Evolutionary conservation across 2,329 filamentous ascomycete species (phyloP).

Genomic region (Calonectria henricotiae): DNA sequence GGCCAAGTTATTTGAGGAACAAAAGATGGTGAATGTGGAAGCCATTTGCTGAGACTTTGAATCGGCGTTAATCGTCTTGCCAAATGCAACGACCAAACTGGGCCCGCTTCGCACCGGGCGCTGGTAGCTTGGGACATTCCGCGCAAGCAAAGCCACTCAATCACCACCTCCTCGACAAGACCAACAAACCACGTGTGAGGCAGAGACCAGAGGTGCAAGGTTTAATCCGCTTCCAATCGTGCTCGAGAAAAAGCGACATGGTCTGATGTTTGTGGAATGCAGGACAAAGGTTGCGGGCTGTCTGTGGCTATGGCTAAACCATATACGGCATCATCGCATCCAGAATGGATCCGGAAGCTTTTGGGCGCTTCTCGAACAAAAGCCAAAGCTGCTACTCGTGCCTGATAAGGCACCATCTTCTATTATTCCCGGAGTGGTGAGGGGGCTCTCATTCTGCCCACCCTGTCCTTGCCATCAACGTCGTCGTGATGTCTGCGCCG

Average conservation of each 20-base stretch:
- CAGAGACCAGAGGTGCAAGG: background rate
- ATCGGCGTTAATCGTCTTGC: background rate
- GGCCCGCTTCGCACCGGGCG: too few relatives aligned
- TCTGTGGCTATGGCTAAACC: background rate
- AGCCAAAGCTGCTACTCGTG: background rate
- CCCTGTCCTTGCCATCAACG: slow-evolving; percentile 3
- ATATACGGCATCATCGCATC: slow-evolving; percentile 13
- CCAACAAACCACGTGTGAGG: background rate
- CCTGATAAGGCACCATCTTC: slow-evolving; percentile 20
- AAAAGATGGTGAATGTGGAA: background rate
- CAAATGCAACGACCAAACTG: background rate
- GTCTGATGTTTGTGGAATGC: slow-evolving; percentile 6
- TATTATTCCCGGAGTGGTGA: slow-evolving; percentile 2
- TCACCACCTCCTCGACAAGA: background rate
- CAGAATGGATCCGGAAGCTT: slow-evolving; percentile 16
- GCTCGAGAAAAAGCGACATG: background rate
- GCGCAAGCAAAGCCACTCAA: slow-evolving; percentile 1
- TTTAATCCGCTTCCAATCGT: slow-evolving; percentile 1
- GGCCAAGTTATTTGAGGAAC: too few relatives aligned
- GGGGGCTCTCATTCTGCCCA: background rate
- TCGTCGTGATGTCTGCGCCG: slow-evolving; percentile 15
- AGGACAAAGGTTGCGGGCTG: slow-evolving; percentile 8
- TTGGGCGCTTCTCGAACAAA: background rate
- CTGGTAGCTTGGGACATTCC: slow-evolving; percentile 6
- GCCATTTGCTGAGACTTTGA: background rate